Evolutionary conservation across 2,329 filamentous ascomycete genomes (phyloP), one percentile per base, ranked within the genome.

Genomic region (Calonectria multiphialidica): DNA sequence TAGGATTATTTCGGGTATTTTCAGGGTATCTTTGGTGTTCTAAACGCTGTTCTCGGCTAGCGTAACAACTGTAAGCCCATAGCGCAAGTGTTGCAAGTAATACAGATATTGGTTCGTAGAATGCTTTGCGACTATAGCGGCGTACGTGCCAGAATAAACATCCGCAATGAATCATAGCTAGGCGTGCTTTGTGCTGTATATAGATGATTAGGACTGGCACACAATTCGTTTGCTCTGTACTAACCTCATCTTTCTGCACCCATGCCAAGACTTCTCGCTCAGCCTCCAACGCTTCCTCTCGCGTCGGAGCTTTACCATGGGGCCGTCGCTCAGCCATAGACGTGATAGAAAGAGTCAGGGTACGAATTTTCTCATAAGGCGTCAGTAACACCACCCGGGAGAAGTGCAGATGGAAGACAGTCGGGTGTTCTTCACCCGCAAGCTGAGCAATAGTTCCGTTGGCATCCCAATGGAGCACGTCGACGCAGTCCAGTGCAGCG

Each of bases 401-500:
- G 2, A 88, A 79, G 74, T 91, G 90, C 3, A 91, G 83, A 74
- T 91, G 88, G 8, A 90, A 78, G 0, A 91, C 84, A 1, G 87
- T 89, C 2, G 88, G 85, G 70, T 90, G 88, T 70, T 91, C 89
- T 7, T 87, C 81, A 0, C 89, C 90, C 1, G 84, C 83, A 1
- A 85, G 81, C 61, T 85, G 84, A 5, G 87, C 87, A 35, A 89
- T 86, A 0, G 84, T 85, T 49, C 84, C 87, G 73, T 90, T 90
- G 3, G 89, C 89, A 21, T 86, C 84, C 89, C 90, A 91, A 75
- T 91, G 89, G 2, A 91, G 82, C 1, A 90, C 85, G 69, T 91
- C 90, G 3, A 91, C 73, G 49, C 83, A 86, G 66, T 88, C 87
- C 49, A 86, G 85, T 18, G 84, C 81, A 5, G 84, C 83, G 50